Base-by-base conservation (phyloP, 2,329 filamentous ascomycete genomes). In the Paraphoma sp. region DNA sequence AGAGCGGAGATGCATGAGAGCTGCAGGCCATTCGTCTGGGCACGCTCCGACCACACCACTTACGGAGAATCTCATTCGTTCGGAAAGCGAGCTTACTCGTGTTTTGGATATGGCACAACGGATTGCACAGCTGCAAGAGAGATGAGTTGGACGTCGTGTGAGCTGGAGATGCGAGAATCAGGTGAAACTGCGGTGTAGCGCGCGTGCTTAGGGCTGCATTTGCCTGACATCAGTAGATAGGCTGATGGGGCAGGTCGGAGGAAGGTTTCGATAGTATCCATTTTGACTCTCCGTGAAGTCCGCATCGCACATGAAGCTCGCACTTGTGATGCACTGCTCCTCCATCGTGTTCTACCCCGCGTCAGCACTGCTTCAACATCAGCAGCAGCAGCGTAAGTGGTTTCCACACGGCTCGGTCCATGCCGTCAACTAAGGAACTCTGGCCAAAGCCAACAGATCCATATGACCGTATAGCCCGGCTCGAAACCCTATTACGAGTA, bases 1-100 rank as follows among this genome's bases (percentile, higher is more conserved):
- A 59, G 61, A 51, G 31, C 45, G 54, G 47, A 54, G 46, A 55
- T 59, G 64, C 61, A 61, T 60, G 54, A 30, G 45, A 44, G 50
- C 40, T 65, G 65, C 54, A 59, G 58, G 62, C 60, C 54, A 56
- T 48, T 62, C 63, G 64, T 59, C 59, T 59, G 51, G 53, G 57
- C 61, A 59, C 56, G 56, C 62, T 62, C 51, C 57, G 40, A 51
- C 51, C 31, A 23, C 14, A 23, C 33, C 36, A 48, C 18, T 10
- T 42, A 17, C 16, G 40, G 40, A 14, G 3, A 16, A n/a, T 42
- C 14, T 42, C 16, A n/a, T 17, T 48, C 45, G 46, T 50, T 45
- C 45, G 46, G 45, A 40, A 14, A 9, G 16, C 40, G 12, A 42
- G 16, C 38, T 42, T 47, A 28, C 28, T 33, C 33, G 6, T 17